Evolutionary conservation across 768 basidiomycete genomes (phyloP).

Genomic region (Boletus vermiculosoides): DNA sequence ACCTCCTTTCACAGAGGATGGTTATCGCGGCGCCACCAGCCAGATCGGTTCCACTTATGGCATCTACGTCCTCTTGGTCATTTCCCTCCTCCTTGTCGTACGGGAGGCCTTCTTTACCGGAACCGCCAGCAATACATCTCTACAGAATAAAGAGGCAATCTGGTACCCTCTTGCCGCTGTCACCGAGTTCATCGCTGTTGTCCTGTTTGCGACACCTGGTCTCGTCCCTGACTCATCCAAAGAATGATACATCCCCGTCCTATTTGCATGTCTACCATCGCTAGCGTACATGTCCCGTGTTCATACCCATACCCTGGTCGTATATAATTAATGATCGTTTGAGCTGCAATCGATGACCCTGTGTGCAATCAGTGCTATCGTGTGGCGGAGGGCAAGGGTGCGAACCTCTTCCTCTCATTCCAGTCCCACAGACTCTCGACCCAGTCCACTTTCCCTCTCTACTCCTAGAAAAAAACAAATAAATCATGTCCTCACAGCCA

Average conservation of each 20-base stretch:
- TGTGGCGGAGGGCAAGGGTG: constrained; percentile 28
- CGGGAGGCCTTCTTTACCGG: constrained; percentile 34
- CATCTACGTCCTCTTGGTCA: constrained; percentile 22
- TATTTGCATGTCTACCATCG: background rate
- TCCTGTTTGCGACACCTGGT: constrained; percentile 30
- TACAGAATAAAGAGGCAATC: constrained; percentile 29
- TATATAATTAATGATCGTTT: background rate
- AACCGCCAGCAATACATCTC: constrained; percentile 9
- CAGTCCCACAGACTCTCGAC: background rate
- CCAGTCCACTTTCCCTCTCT: background rate
- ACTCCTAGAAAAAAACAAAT: background rate
- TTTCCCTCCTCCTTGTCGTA: constrained; percentile 26
- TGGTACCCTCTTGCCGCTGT: constrained; percentile 35
- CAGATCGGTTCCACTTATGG: constrained; percentile 20
- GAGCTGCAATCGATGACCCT: constrained; percentile 2
- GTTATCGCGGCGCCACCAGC: background rate
- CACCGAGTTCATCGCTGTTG: constrained; percentile 33
- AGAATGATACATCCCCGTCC: background rate
- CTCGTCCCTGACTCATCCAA: constrained; percentile 28
- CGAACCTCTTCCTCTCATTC: constrained; percentile 5
- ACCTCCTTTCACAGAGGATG: constrained; percentile 5
- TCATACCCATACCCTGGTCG: background rate
- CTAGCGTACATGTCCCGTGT: constrained; percentile 6
- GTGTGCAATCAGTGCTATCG: constrained; percentile 5
- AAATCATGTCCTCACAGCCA: constrained; percentile 37